A percentile compares a stretch with the other conserved stretches of the same genome.
Conservation (phyloP, 2,329 filamentous ascomycete genomes). For the Diplodia intermedia region DNA sequence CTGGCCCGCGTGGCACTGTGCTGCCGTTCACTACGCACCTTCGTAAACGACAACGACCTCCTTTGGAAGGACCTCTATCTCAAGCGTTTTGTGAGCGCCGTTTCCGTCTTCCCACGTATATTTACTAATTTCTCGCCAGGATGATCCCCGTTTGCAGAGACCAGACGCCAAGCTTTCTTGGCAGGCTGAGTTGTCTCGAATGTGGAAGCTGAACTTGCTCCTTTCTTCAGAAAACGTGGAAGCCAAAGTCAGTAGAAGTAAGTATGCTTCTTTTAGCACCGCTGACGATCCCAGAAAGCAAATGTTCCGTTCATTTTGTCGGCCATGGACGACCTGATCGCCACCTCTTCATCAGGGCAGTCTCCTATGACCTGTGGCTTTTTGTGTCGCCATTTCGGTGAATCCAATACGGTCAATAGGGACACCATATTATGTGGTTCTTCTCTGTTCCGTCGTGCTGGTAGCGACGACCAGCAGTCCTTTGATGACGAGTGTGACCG, state of each 20-base stretch:
- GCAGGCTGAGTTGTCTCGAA: constrained; percentile 46
- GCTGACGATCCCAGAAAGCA: constrained; percentile 37
- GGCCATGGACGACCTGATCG: constrained; percentile 50
- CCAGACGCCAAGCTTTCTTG: constrained; percentile 38
- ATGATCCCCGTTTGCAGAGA: constrained; percentile 34
- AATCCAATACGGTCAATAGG: constrained; percentile 56
- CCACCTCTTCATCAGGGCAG: constrained; percentile 35
- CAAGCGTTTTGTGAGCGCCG: constrained; percentile 5
- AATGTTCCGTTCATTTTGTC: constrained; percentile 48
- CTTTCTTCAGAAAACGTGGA: constrained; percentile 51
- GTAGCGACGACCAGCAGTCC: constrained; percentile 12
- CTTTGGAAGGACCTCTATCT: constrained; percentile 33
- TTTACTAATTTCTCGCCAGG: constrained; percentile 24
- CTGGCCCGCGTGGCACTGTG: constrained; percentile 26
- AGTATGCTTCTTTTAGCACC: neutral
- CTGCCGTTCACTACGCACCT: constrained; percentile 25
- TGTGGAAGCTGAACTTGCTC: constrained; percentile 53
- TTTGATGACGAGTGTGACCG: constrained; percentile 52
- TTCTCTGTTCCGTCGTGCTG: constrained; percentile 60
- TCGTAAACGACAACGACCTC: constrained; percentile 28
- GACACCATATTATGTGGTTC: constrained; percentile 70
- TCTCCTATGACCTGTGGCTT: constrained; percentile 54
- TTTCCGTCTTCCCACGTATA: neutral
- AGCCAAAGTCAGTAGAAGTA: constrained; percentile 46
- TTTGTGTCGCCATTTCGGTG: constrained; percentile 49